A percentile compares a stretch with the other conserved stretches of the same genome.
Evolutionary conservation across 2,329 filamentous ascomycete genomes (phyloP).

Genomic region (Hymenoscyphus fructigenus): DNA sequence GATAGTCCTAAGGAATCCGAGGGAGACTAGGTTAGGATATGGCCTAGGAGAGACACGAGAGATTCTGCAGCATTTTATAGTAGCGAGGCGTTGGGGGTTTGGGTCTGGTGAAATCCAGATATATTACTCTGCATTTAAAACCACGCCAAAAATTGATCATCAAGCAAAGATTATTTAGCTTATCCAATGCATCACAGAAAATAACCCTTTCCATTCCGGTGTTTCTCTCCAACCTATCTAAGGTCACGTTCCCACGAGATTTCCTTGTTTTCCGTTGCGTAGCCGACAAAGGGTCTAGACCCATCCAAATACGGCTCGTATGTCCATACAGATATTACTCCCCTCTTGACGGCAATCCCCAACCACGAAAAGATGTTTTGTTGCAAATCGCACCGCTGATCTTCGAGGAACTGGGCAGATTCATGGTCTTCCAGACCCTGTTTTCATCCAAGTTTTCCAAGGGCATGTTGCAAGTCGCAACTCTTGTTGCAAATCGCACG

Average conservation of each 20-base stretch:
- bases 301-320: background rate
- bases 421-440: background rate
- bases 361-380: background rate
- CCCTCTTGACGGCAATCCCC: background rate
- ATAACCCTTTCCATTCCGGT: background rate
- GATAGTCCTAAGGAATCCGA: constrained; percentile 43
- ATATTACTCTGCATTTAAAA: background rate
- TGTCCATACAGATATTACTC: background rate
- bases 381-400: constrained; percentile 4
- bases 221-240: background rate
- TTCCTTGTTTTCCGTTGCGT: background rate
- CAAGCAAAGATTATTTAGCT: background rate
- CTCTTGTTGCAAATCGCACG: constrained; percentile 1
- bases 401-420: background rate
- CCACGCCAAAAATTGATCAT: background rate
- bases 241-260: background rate
- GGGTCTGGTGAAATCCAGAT: constrained; percentile 4
- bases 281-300: background rate
- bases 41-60: background rate
- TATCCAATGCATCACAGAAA: background rate
- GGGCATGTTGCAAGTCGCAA: background rate
- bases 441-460: background rate
- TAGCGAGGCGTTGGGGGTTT: constrained; percentile 27
- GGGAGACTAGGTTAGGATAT: background rate
- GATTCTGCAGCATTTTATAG: constrained; percentile 15